Evolutionary conservation across 2,329 filamentous ascomycete genomes (phyloP).

Genomic region (Ilyonectria robusta): DNA sequence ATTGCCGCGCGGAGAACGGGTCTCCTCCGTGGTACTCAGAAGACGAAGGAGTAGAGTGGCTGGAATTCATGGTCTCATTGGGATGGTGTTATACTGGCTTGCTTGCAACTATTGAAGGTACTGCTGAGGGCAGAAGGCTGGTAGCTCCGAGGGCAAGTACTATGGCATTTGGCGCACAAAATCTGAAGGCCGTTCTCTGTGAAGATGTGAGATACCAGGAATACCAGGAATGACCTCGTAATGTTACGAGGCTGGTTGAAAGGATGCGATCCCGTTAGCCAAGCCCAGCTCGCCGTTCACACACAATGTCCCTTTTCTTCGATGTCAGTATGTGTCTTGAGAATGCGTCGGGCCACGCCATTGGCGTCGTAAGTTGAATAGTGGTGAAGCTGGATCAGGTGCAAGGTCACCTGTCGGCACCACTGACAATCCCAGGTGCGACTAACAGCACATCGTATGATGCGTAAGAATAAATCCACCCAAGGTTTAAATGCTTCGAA

Average conservation of each 20-base stretch:
- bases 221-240: conserved; percentile 41
- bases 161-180: conserved; percentile 65
- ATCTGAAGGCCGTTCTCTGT: conserved; percentile 50
- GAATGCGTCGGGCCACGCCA: neutral
- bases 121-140: conserved; percentile 63
- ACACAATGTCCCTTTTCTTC: neutral
- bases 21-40: conserved; percentile 99
- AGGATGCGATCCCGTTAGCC: conserved; percentile 1
- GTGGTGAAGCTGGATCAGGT: neutral
- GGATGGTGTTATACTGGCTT: conserved; percentile 75
- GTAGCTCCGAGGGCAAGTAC: conserved; percentile 65
- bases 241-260: conserved; percentile 37
- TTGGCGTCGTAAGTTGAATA: no score
- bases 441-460: neutral
- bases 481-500: neutral
- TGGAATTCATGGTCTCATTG: conserved; percentile 69
- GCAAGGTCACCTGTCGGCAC: neutral
- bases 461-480: neutral
- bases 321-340: neutral
- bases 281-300: neutral
- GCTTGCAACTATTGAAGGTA: conserved; percentile 73
- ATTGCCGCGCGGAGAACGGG: conserved; percentile 99
- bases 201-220: conserved; percentile 47
- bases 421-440: neutral
- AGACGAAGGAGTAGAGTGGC: conserved; percentile 91